Evolutionary conservation across 352 stramenopile genomes (phyloP).

Genomic region (Pythium chondricola): DNA sequence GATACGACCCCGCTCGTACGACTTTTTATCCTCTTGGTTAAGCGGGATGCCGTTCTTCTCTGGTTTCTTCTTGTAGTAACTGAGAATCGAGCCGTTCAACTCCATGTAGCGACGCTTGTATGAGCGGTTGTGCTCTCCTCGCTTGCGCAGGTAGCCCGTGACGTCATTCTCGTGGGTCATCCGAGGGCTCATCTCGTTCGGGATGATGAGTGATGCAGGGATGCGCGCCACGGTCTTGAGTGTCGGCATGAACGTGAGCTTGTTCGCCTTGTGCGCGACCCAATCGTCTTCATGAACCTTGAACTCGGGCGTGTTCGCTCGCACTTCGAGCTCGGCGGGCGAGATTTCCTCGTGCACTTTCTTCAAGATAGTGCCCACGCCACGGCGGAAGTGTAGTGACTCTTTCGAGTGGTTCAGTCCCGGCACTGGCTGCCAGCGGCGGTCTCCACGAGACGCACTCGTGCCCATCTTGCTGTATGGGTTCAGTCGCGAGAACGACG

Average conservation of each 20-base stretch:
- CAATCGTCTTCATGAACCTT: conserved; percentile 82
- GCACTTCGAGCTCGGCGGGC: conserved; percentile 73
- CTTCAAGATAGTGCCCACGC: conserved; percentile 69
- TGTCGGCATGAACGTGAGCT: conserved; percentile 71
- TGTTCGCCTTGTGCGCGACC: conserved; percentile 81
- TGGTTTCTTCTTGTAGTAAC: conserved; percentile 86
- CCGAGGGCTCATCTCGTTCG: conserved; percentile 32
- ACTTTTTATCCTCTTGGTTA: conserved; percentile 65
- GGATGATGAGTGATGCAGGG: conserved; percentile 63
- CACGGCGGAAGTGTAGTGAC: conserved; percentile 69
- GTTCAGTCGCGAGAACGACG: conserved; percentile 71
- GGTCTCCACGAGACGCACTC: conserved; percentile 25
- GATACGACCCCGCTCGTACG: conserved; percentile 63
- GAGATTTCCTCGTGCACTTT: conserved; percentile 77
- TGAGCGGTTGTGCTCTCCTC: conserved; percentile 77
- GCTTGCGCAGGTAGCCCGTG: conserved; percentile 73
- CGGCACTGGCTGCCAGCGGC: conserved; percentile 71
- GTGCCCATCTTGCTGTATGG: conserved; percentile 46
- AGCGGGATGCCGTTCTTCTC: conserved; percentile 73
- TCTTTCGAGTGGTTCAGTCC: conserved; percentile 79
- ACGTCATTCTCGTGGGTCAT: conserved; percentile 44
- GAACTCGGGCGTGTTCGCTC: conserved; percentile 87
- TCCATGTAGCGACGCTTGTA: conserved; percentile 85
- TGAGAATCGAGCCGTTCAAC: conserved; percentile 58
- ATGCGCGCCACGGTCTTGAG: conserved; percentile 80